Base-by-base conservation (phyloP, 495 filamentous ascomycete species). In the Cenococcum geophilum region DNA sequence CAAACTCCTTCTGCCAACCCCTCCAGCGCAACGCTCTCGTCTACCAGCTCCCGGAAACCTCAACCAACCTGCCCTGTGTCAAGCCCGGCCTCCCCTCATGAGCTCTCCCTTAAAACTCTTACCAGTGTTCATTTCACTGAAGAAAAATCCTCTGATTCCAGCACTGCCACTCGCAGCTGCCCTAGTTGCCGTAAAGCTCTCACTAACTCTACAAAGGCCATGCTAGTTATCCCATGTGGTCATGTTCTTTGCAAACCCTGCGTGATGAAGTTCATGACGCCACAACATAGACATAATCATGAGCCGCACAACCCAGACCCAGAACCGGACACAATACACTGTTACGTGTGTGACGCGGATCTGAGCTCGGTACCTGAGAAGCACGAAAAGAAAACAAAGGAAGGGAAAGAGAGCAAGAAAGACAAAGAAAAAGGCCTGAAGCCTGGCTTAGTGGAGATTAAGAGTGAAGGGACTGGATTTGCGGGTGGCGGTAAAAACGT, bases 231-330 rank as follows among this genome's bases (percentile, higher is more conserved):
- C 73, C 91, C 92, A 0, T 98, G 93, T 70, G 93, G 93, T 0
- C 93, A 98, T 68, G 90, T 97, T 3, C 77, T 97, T 6, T 98
- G 93, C 74, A 86, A 88, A 62, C 89, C 84, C 18, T 98, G 93
- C 69, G 88, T 90, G 2, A 82, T 83, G 47, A 89, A 93, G 68
- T 96, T 98, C 73, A 89, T 97, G 83, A 75, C 73, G 1, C 75
- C 78, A 21, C 61, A 64, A n/a, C 66, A 68, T 27, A 23, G 62
- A 27, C 62, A 68, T 57, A 62, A 68, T 27, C 45, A 59, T 2
- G 86, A 92, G 70, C 86, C 89, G 2, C 89, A 73, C 6, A 80
- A 83, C 47, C 74, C 78, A 14, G 80, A 82, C 45, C 58, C 58
- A 5, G 72, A 74, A 21, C 62, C 63, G n/a, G 71, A 68, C 0